These are phyloP conservation scores for Prunella vulgaris DNA, from an alignment of 257 asterid species.

Conservation along the genomic window DNA sequence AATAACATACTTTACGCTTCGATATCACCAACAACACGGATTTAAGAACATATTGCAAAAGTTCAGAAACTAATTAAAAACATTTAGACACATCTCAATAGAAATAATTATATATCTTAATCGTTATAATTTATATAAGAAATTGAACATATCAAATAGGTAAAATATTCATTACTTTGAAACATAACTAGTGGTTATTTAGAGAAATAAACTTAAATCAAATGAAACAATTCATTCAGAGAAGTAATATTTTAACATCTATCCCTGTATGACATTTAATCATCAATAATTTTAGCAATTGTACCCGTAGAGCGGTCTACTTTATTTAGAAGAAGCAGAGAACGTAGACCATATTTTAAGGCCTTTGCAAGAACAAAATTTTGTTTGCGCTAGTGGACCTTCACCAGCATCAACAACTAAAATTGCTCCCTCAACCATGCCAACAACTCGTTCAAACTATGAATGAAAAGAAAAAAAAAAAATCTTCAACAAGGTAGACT, in stretches of 20 bases:
- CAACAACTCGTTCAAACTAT: constrained; percentile 98
- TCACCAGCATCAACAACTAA: constrained; percentile 98
- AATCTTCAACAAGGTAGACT: not conserved
- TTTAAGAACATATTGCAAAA: not conserved
- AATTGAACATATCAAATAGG: not conserved
- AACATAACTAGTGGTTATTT: not conserved
- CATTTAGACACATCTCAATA: not conserved
- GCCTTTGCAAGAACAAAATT: constrained; percentile 98
- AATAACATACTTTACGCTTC: not conserved
- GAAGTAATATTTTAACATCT: not conserved
- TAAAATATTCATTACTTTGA: not conserved
- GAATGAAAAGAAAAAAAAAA: constrained; percentile 19
- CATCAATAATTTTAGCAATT: constrained; percentile 6
- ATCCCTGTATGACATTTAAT: not conserved
- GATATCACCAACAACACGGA: not conserved
- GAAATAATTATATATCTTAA: not conserved
- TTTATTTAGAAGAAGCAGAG: constrained; percentile 91
- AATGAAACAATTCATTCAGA: not conserved
- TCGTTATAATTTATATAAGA: not conserved
- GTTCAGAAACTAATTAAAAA: not conserved
- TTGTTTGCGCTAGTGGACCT: constrained; percentile 96
- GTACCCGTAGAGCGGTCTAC: constrained; percentile 96
- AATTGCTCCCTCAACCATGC: constrained; percentile 99
- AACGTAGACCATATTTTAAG: constrained; percentile 84
- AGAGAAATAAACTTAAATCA: not conserved